Evolutionary conservation across 345 rosid species (phyloP), one percentile per base, ranked within the genome.

Genomic region (Melaleuca quinquenervia): DNA sequence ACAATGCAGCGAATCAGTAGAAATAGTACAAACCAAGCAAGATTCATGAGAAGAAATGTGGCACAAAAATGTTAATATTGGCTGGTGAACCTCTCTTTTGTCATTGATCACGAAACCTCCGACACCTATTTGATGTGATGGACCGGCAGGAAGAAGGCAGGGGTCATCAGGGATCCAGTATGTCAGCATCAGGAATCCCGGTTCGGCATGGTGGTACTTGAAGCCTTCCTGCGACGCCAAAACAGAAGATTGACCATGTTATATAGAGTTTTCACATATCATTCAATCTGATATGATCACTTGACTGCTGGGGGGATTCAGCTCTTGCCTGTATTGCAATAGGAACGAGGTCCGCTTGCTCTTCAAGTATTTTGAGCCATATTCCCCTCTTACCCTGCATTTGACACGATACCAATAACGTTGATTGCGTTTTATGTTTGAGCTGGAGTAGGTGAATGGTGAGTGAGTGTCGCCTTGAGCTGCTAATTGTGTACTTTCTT

Each of bases 121-220:
- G 0, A 91, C 85, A 5, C 94, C 93, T 21, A 91, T 89, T n/a
- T 88, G 95, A 88, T 92, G 94, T 0, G 93, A 92, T 52, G 94
- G 93, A 85, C 90, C 87, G 18, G 83, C 85, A n/a, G 94, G 94
- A 62, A 92, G 91, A 87, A 85, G 48, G 88, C 90, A 90, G 29
- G 92, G 91, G 15, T 85, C 89, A 6, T 83, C 88, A 41, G 93
- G 91, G 87, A 93, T 91, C 95, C 95, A 93, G 85, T 88, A 84
- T 5, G 93, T 90, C 52, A 93, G 88, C 93, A 90, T 91, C 11
- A 89, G 90, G 84, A 92, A 90, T 52, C 90, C 92, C 52, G 92
- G 91, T 84, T 92, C 94, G 6, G 93, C 93, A n/a, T 92, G 93
- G 85, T 91, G 94, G 85, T 86, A 93, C 13, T 82, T 85, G 41